Evolutionary conservation across 768 basidiomycete genomes (phyloP).

Genomic region (Suillus spraguei): DNA sequence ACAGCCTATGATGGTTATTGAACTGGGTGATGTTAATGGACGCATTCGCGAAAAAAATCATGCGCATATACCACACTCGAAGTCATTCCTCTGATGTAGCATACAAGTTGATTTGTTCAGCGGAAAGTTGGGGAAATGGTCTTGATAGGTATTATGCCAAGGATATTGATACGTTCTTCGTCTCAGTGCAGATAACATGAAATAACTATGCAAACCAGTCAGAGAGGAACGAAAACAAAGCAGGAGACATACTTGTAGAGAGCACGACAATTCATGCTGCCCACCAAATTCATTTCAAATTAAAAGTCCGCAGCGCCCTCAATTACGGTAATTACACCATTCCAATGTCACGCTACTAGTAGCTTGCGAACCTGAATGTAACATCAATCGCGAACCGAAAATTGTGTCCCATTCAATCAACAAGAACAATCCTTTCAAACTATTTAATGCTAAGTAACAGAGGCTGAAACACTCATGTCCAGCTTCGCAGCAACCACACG

Average conservation of each 20-base stretch:
- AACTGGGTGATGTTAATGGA: slow-evolving; percentile 38
- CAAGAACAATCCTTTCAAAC: background rate
- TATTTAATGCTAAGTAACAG: background rate
- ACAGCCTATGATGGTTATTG: slow-evolving; percentile 86
- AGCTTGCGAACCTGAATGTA: background rate
- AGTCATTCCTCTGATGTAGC: slow-evolving; percentile 78
- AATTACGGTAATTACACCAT: no score
- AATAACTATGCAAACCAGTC: slow-evolving; percentile 49
- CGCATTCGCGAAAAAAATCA: background rate
- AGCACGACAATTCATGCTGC: slow-evolving; percentile 81
- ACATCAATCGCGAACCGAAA: background rate
- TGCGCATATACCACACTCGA: slow-evolving; percentile 72
- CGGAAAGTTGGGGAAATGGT: slow-evolving; percentile 78
- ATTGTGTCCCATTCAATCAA: no score
- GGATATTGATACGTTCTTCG: slow-evolving; percentile 74
- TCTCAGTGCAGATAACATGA: slow-evolving; percentile 77
- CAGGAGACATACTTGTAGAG: slow-evolving; percentile 68
- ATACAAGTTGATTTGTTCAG: slow-evolving; percentile 54
- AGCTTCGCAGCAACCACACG: background rate
- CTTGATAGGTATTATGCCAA: slow-evolving; percentile 75
- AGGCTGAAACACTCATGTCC: background rate
- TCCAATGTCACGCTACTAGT: no score
- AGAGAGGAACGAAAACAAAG: background rate
- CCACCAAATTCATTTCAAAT: slow-evolving; percentile 66
- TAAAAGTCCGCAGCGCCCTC: slow-evolving; percentile 64